Evolutionary conservation across 2,329 filamentous ascomycete species (phyloP).

Genomic region (Fusarium temperatum): DNA sequence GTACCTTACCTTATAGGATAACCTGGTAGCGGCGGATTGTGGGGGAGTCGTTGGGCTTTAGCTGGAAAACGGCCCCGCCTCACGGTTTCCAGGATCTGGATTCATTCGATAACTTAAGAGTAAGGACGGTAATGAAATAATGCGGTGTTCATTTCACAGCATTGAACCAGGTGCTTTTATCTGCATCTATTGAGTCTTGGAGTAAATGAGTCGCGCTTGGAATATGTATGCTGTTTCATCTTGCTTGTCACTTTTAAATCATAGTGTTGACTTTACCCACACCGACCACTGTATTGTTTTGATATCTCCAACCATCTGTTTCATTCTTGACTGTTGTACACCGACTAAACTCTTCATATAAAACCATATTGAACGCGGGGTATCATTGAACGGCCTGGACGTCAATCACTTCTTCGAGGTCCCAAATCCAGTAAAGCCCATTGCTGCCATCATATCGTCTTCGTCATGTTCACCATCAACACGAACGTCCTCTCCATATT

Average conservation of each 20-base stretch:
- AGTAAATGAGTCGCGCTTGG: background rate
- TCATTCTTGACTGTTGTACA: background rate
- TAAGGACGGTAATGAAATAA: background rate
- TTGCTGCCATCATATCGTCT: conserved; percentile 74
- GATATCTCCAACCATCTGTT: background rate
- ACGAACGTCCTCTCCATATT: conserved; percentile 72
- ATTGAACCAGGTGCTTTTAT: background rate
- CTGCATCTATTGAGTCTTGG: background rate
- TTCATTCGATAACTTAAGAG: background rate
- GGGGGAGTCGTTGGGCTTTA: conserved; percentile 24
- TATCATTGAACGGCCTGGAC: conserved; percentile 43
- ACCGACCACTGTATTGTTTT: background rate
- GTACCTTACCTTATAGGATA: background rate
- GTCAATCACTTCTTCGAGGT: conserved; percentile 59
- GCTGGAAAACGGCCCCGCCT: conserved; percentile 19
- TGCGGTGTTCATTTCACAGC: background rate
- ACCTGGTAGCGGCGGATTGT: conserved; percentile 23
- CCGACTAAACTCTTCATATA: conserved; percentile 1
- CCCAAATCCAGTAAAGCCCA: conserved; percentile 73
- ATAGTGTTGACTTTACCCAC: background rate
- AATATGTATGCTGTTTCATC: background rate
- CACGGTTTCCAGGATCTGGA: background rate
- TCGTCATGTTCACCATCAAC: conserved; percentile 76
- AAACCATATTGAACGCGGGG: conserved; percentile 35
- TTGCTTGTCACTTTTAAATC: background rate